Conservation (phyloP, 23 red algal species). For the Cyanidioschyzon merolae region DNA sequence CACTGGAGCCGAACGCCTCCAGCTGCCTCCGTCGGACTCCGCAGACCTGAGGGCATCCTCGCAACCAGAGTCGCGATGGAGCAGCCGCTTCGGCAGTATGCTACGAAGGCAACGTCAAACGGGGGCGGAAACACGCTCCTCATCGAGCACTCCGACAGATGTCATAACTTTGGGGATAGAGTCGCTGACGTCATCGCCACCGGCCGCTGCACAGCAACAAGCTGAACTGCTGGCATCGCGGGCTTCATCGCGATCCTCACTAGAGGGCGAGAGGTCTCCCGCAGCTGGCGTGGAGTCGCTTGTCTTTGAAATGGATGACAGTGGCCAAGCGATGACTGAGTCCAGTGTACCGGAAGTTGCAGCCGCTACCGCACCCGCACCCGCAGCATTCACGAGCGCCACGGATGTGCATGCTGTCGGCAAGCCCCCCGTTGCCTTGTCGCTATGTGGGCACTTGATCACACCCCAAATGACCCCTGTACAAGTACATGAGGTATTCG, state of each 20-base stretch:
- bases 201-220: background rate
- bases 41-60: background rate
- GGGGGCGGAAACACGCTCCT: background rate
- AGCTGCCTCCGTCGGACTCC: background rate
- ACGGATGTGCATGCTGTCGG: background rate
- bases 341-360: too few relatives aligned
- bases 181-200: background rate
- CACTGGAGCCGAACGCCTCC: background rate
- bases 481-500: slow-evolving; percentile 46
- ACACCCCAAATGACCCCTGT: slow-evolving; percentile 41
- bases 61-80: background rate
- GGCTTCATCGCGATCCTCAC: background rate
- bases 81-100: background rate
- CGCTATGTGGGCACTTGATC: slow-evolving; percentile 64
- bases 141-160: too few relatives aligned
- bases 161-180: too few relatives aligned
- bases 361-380: background rate
- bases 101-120: background rate
- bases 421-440: slow-evolving; percentile 34
- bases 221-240: background rate
- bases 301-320: background rate
- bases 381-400: background rate
- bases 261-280: background rate
- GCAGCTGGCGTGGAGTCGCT: background rate
- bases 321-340: background rate